Conservation (phyloP, 331 rosid genomes). For the Malus hybrid region DNA sequence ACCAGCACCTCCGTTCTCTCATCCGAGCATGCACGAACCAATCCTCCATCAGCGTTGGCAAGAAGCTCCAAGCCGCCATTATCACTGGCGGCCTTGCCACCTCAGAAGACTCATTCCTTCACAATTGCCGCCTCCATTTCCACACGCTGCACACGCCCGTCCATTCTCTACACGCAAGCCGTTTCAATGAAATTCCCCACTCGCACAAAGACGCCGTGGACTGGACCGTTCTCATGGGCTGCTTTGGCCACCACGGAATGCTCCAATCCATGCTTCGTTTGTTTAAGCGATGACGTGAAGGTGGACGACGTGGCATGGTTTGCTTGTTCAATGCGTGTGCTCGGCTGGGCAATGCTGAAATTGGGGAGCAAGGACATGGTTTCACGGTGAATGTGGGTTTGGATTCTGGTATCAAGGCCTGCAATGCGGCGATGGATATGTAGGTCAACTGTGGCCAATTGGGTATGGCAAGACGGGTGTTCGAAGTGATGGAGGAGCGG, state of each 20-base stretch:
- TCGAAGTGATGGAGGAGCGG: slow-evolving; percentile 39
- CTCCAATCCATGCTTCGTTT: slow-evolving; percentile 26
- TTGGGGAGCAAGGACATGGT: slow-evolving; percentile 43
- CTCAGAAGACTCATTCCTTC: slow-evolving; percentile 40
- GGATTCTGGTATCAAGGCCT: slow-evolving; percentile 24
- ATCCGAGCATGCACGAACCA: too few species aligned
- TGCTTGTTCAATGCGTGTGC: slow-evolving; percentile 45
- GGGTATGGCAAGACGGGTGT: slow-evolving; percentile 41
- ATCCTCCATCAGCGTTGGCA: too few species aligned
- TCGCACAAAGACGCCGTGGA: slow-evolving; percentile 59
- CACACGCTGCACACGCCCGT: slow-evolving; percentile 14
- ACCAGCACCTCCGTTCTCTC: slow-evolving; percentile 32
- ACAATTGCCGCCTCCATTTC: slow-evolving; percentile 51
- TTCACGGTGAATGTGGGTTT: slow-evolving; percentile 38
- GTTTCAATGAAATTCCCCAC: slow-evolving; percentile 55
- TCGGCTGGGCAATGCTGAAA: slow-evolving; percentile 24
- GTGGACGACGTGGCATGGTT: slow-evolving; percentile 42
- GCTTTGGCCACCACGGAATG: slow-evolving; percentile 28
- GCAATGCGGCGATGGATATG: slow-evolving; percentile 63
- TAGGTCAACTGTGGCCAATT: slow-evolving; percentile 56
- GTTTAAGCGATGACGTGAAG: slow-evolving; percentile 19
- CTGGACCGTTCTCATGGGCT: slow-evolving; percentile 55
- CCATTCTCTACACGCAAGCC: slow-evolving; percentile 24
- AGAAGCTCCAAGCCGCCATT: slow-evolving; percentile 8
- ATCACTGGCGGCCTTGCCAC: slow-evolving; percentile 37